Conservation (phyloP, 2,329 filamentous ascomycete species). For the Fusarium nurragi region DNA sequence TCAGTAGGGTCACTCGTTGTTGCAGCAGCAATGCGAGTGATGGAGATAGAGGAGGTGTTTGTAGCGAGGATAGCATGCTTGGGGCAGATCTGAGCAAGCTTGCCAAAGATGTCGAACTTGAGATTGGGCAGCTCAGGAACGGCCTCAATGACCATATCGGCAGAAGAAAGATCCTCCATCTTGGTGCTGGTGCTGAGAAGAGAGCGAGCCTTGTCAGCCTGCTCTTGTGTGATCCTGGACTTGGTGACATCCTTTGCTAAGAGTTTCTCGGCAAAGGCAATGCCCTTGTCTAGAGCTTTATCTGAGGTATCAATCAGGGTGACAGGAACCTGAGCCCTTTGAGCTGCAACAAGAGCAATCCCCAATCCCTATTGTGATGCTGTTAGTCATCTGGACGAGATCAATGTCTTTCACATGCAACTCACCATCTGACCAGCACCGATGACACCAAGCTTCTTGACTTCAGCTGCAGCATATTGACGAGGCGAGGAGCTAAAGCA, state of each 20-base stretch:
- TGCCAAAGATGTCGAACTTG: conserved; percentile 87
- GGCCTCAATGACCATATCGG: conserved; percentile 97
- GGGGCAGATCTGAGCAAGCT: conserved; percentile 82
- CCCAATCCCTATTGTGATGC: conserved; percentile 76
- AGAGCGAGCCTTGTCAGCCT: conserved; percentile 77
- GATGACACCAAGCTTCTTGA: conserved; percentile 90
- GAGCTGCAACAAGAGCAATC: conserved; percentile 92
- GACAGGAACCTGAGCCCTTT: conserved; percentile 84
- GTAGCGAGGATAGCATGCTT: conserved; percentile 91
- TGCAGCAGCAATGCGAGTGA: conserved; percentile 92
- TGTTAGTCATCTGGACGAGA: conserved; percentile 24
- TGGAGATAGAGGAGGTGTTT: conserved; percentile 98
- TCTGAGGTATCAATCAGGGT: conserved; percentile 86
- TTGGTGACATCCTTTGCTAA: conserved; percentile 93
- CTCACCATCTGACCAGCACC: conserved; percentile 96
- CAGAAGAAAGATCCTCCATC: conserved; percentile 79
- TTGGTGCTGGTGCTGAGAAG: conserved; percentile 76
- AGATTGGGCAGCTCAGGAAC: conserved; percentile 91
- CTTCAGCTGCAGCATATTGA: conserved; percentile 68
- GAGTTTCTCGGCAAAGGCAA: conserved; percentile 93
- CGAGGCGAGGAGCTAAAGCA: conserved; percentile 75
- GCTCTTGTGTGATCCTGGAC: conserved; percentile 81
- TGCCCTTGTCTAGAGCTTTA: conserved; percentile 84
- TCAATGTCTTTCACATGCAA: conserved; percentile 51
- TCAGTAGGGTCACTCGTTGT: conserved; percentile 82